Conservation (phyloP, 179 eudicot genomes). For the Camellia oleifera region DNA sequence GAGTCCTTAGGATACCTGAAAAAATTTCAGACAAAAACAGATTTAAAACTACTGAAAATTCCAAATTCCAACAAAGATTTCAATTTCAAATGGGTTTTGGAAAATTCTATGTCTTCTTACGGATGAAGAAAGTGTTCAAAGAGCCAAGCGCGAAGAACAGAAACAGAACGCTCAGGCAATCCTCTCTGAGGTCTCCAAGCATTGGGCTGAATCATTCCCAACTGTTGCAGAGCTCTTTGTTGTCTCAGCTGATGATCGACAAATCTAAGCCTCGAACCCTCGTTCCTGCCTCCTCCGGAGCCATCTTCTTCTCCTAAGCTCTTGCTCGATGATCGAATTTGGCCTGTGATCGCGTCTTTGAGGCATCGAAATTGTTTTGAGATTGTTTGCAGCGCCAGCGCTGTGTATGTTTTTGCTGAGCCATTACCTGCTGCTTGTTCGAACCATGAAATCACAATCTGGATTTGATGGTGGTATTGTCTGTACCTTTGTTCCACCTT, state of each 20-base stretch:
- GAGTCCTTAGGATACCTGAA: slow-evolving; percentile 91
- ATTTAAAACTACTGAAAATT: neutral
- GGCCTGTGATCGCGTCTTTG: slow-evolving; percentile 61
- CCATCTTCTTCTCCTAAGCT: slow-evolving; percentile 65
- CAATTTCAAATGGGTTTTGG: slow-evolving; percentile 3
- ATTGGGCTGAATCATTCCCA: slow-evolving; percentile 76
- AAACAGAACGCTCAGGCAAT: slow-evolving; percentile 82
- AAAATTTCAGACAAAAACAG: neutral
- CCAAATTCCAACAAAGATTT: neutral
- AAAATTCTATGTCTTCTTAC: slow-evolving; percentile 33
- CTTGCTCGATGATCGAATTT: slow-evolving; percentile 56
- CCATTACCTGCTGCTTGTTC: slow-evolving; percentile 73
- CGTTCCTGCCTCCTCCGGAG: slow-evolving; percentile 32
- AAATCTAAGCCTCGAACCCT: slow-evolving; percentile 62
- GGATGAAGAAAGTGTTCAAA: slow-evolving; percentile 90
- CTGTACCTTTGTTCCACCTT: slow-evolving; percentile 87
- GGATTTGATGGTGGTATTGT: slow-evolving; percentile 78
- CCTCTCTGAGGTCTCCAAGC: slow-evolving; percentile 98
- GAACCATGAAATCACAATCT: slow-evolving; percentile 64
- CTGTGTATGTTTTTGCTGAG: slow-evolving; percentile 72
- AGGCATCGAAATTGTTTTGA: slow-evolving; percentile 77
- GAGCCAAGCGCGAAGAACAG: slow-evolving; percentile 94
- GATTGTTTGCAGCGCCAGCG: slow-evolving; percentile 66
- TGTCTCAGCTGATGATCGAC: slow-evolving; percentile 75
- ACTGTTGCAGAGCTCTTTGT: slow-evolving; percentile 62